These are phyloP conservation scores for Alternaria atra DNA, from an alignment of 2,329 filamentous ascomycete species.

Conservation along the genomic window DNA sequence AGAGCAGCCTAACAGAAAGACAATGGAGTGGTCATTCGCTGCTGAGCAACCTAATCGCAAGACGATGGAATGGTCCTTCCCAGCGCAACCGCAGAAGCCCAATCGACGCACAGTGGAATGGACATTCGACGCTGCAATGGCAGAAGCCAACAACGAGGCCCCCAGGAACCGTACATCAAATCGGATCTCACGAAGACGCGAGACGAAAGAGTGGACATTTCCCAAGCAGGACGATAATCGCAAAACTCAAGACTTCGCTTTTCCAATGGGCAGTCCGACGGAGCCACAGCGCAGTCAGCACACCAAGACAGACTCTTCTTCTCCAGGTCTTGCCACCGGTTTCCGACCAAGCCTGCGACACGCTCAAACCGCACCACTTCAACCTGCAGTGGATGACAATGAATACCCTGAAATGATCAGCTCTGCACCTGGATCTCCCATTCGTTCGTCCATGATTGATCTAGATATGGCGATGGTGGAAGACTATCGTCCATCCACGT, in stretches of 20 bases:
- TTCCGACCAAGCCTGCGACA: slow-evolving; percentile 54
- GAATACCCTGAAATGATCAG: slow-evolving; percentile 49
- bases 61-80: slow-evolving; percentile 65
- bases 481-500: slow-evolving; percentile 56
- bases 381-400: slow-evolving; percentile 37
- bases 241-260: slow-evolving; percentile 48
- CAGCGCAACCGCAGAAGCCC: slow-evolving; percentile 39
- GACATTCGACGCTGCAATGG: slow-evolving; percentile 59
- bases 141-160: slow-evolving; percentile 47
- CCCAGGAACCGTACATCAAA: slow-evolving; percentile 43
- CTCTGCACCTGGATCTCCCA: slow-evolving; percentile 45
- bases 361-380: slow-evolving; percentile 53
- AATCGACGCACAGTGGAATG: slow-evolving; percentile 58
- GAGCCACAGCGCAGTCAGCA: slow-evolving; percentile 23
- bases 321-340: slow-evolving; percentile 42
- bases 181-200: slow-evolving; percentile 43
- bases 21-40: slow-evolving; percentile 59
- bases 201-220: slow-evolving; percentile 45
- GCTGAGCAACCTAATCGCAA: slow-evolving; percentile 48
- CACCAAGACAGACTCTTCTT: slow-evolving; percentile 31
- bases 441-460: slow-evolving; percentile 57
- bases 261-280: slow-evolving; percentile 41
- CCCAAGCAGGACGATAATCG: slow-evolving; percentile 38
- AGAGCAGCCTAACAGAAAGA: slow-evolving; percentile 52
- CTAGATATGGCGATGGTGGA: slow-evolving; percentile 51